Percentiles rank a stretch among this genome's conserved stretches.
These are phyloP conservation scores for Fusarium sp. DNA, from an alignment of 2,329 filamentous ascomycete species.

Conservation along the genomic window DNA sequence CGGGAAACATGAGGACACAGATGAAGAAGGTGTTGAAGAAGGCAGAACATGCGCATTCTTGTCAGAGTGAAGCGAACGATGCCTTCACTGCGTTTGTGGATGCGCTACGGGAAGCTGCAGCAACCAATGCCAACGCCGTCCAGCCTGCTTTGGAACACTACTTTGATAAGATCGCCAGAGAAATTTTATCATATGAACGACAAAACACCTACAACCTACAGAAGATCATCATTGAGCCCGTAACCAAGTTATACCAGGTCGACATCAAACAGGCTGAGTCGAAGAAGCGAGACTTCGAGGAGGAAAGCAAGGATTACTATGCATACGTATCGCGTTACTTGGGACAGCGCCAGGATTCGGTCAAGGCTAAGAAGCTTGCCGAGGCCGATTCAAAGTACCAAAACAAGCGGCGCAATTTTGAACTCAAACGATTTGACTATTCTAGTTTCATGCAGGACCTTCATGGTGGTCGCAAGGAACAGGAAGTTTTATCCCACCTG, in stretches of 20 bases:
- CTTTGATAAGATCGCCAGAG: slow-evolving; percentile 94
- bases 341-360: slow-evolving; percentile 93
- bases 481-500: slow-evolving; percentile 93
- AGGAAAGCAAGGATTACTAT: slow-evolving; percentile 99
- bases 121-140: slow-evolving; percentile 95
- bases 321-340: slow-evolving; percentile 94
- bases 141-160: slow-evolving; percentile 97
- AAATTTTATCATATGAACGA: slow-evolving; percentile 89
- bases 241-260: slow-evolving; percentile 89
- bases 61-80: slow-evolving; percentile 88
- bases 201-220: slow-evolving; percentile 88
- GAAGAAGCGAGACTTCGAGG: slow-evolving; percentile 98
- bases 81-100: slow-evolving; percentile 86
- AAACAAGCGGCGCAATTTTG: slow-evolving; percentile 91
- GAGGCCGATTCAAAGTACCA: slow-evolving; percentile 98
- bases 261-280: slow-evolving; percentile 98
- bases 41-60: slow-evolving; percentile 87
- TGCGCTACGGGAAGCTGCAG: slow-evolving; percentile 86
- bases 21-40: slow-evolving; percentile 97
- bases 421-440: slow-evolving; percentile 98
- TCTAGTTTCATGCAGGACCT: slow-evolving; percentile 99
- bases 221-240: slow-evolving; percentile 93
- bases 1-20: slow-evolving; percentile 89
- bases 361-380: slow-evolving; percentile 96
- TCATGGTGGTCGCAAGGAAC: slow-evolving; percentile 98